Percentiles rank a stretch among this genome's conserved stretches.
These are phyloP conservation scores for Rhizopus arrhizus DNA, from an alignment of 371 early-diverging fungal genomes.

Conservation along the genomic window DNA sequence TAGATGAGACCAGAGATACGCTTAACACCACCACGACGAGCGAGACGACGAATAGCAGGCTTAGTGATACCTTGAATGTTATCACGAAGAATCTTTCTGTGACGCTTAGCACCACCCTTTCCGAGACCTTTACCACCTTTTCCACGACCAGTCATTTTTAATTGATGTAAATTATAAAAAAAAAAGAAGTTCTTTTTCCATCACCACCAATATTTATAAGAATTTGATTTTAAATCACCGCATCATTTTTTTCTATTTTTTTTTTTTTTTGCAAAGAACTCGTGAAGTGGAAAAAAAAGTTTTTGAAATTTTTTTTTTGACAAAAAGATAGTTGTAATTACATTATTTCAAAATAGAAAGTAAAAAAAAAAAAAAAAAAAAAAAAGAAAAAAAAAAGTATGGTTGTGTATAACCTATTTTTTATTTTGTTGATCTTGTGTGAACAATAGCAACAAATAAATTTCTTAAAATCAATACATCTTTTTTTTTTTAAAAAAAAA, in stretches of 20 bases:
- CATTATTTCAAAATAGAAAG: not conserved
- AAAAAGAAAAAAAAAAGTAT: too few species aligned
- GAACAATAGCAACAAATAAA: too few species aligned
- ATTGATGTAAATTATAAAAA: not conserved
- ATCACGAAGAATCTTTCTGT: constrained; percentile 98
- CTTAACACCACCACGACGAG: constrained; percentile 99
- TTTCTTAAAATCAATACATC: too few species aligned
- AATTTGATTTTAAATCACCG: constrained; percentile 14
- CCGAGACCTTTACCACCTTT: constrained; percentile 98
- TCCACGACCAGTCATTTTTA: constrained; percentile 91
- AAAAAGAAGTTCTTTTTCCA: constrained; percentile 13
- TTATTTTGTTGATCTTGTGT: too few species aligned
- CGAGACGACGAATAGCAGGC: constrained; percentile 99
- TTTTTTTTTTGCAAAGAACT: not conserved
- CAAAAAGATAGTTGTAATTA: not conserved
- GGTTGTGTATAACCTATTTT: too few species aligned
- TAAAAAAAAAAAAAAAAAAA: too few species aligned
- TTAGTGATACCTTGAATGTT: constrained; percentile 99
- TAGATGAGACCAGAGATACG: constrained; percentile 99
- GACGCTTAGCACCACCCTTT: constrained; percentile 98
- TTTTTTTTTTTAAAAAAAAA: too few species aligned
- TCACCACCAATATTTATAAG: not conserved
- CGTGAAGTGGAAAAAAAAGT: constrained; percentile 1
- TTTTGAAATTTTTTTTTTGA: not conserved
- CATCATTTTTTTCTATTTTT: constrained; percentile 3